Percentiles rank a stretch among this genome's conserved stretches.
phyloP scores from a whole-genome alignment of 257 asterid genomes.

The Solanum lignicaule region DNA sequence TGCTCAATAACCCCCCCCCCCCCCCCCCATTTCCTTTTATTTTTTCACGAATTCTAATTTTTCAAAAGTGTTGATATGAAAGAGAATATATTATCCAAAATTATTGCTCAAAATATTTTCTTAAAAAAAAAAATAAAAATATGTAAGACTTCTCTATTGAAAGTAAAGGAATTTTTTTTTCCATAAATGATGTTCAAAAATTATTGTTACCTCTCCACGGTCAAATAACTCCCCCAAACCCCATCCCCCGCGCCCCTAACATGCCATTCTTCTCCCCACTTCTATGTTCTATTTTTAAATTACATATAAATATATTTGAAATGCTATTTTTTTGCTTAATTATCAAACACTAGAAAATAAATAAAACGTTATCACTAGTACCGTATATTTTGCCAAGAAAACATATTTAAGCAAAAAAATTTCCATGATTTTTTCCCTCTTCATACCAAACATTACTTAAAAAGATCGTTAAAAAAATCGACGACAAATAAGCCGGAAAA shows the following conservation, averaged over 20 bases:
- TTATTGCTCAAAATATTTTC: background rate
- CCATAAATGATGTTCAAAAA: background rate
- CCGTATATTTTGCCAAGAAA: background rate
- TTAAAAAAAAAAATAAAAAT: too few relatives aligned
- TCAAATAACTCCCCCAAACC: background rate
- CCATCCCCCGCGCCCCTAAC: background rate
- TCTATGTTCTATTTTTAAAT: background rate
- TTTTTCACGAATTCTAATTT: background rate
- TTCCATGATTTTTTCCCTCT: background rate
- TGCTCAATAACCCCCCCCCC: too few relatives aligned
- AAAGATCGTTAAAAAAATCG: too few relatives aligned
- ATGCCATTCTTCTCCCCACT: background rate
- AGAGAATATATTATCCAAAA: background rate
- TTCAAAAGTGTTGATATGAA: background rate
- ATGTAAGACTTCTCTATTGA: too few relatives aligned
- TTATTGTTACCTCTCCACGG: background rate
- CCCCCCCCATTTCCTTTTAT: background rate
- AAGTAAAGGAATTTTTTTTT: too few relatives aligned
- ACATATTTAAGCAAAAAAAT: background rate
- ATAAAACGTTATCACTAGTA: background rate
- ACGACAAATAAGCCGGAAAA: too few relatives aligned
- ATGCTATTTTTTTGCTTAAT: background rate
- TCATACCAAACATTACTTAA: too few relatives aligned
- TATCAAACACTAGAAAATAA: background rate
- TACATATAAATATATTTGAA: background rate